Evolutionary conservation across 2,329 filamentous ascomycete species (phyloP), one percentile per base, ranked within the genome.

Genomic region (Aciculosporium take): DNA sequence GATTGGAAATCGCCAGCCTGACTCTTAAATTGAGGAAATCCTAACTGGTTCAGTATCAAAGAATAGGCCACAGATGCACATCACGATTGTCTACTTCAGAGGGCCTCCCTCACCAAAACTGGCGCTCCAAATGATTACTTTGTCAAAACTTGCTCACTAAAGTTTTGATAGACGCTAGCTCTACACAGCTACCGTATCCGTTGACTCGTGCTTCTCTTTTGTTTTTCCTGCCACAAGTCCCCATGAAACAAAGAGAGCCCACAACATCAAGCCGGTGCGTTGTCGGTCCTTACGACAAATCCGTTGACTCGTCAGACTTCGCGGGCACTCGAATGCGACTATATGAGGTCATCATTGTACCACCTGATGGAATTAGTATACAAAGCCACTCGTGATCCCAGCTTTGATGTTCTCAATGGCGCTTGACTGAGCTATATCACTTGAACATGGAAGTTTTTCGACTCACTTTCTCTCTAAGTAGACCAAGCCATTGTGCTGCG

Each of bases 401-500:
- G 18, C 8, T 10, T 38, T 6, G 15, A 21, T 21, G 12, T 30
- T 12, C 21, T 30, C 18, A n/a, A 18, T 12, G 12, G 18, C 10
- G 13, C 9, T 9, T 23, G 36, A 23, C 18, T 18, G 7, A 21
- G 27, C 13, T 9, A 21, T 30, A 7, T 30, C 36, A 7, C 25
- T 6, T 18, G 7, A 38, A 15, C 2, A 13, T 31, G 37, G 27
- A 23, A 5, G 8, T 3, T 15, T 15, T 12, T 18, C 5, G 12
- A 21, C 56, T 46, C 51, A 95, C 91, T 85, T 96, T 98, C 71
- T 96, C 91, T 63, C 89, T 75, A 62, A 98, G 64, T 54, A 76
- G 79, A 43, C 86, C 87, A 70, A 96, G 81, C 81, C 87, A 98
- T 65, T 96, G 89, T 53, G 81, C 81, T 56, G 91, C 80, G 58